Base-by-base conservation (phyloP, 78 protist genomes). In the Pelomyxa schiedti region DNA sequence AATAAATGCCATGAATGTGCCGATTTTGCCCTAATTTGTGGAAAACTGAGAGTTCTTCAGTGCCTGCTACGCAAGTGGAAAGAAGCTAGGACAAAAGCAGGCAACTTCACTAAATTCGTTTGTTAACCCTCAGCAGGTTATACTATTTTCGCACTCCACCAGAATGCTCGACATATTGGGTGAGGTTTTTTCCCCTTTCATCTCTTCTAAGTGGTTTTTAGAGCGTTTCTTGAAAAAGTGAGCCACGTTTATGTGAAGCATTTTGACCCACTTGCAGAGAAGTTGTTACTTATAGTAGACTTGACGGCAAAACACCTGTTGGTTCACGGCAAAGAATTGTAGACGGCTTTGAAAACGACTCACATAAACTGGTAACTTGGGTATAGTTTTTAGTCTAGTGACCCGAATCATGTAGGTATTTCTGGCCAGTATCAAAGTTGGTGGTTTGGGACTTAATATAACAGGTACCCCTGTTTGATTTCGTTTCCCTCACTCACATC, bases 371-470 rank as follows among this genome's bases (percentile, higher is more conserved):
- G n/a, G n/a, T n/a, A n/a, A n/a, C n/a, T n/a, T n/a, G n/a, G n/a
- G n/a, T n/a, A n/a, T n/a, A n/a, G n/a, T n/a, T n/a, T n/a, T n/a
- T n/a, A n/a, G n/a, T n/a, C n/a, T n/a, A n/a, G n/a, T n/a, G 16
- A 29, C 68, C 53, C 28, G 0, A 26, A 16, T 37, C 39, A 66
- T 70, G 63, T 82, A 79, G 63, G 40, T 82, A 39, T 72, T 86
- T 66, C 63, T 83, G 40, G 86, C 82, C 39, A 63, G 84, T 9
- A 83, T 83, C 32, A 64, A 68, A 24, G 90, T 80, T 36, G 86
- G 87, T 8, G 87, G 84, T 29, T 69, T 86, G 39, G 90, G 90
- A 3, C 8, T 77, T 53, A 82, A 85, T 58, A 42, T 86, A 29
- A 71, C 86, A 1, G 88, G 86, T 42, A n/a, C 24, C 36, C 24